phyloP scores from a whole-genome alignment of 768 basidiomycete species.

The Astraeus odoratus region DNA sequence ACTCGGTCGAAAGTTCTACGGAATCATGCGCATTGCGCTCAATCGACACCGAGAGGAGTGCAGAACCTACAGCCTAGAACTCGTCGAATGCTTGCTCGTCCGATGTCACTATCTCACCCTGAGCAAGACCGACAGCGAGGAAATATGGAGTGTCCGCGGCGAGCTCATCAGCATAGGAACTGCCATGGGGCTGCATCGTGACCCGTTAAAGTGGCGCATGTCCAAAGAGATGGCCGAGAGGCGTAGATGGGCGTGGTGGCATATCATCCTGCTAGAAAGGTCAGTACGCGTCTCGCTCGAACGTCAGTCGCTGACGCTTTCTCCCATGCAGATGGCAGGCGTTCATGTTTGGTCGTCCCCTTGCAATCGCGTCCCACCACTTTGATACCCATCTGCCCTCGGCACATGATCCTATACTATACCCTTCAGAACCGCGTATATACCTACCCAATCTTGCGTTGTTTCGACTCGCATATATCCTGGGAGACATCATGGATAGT shows the following conservation, averaged over 20 bases:
- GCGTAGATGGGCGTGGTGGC: constrained; percentile 88
- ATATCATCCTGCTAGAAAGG: constrained; percentile 76
- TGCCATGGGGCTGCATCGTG: constrained; percentile 82
- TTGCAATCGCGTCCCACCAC: constrained; percentile 71
- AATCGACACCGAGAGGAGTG: constrained; percentile 55
- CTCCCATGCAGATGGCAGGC: constrained; percentile 64
- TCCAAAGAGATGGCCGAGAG: constrained; percentile 64
- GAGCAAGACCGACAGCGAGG: constrained; percentile 70
- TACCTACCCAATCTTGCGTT: constrained; percentile 72
- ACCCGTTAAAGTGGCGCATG: constrained; percentile 76
- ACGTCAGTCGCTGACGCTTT: constrained; percentile 4
- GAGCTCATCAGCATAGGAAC: constrained; percentile 69
- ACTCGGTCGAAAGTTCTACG: constrained; percentile 59
- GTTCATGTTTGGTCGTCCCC: constrained; percentile 78
- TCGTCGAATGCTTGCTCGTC: constrained; percentile 68
- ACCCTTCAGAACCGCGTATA: constrained; percentile 53
- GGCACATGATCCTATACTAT: constrained; percentile 39
- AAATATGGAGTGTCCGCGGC: constrained; percentile 71
- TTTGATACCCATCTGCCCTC: constrained; percentile 78
- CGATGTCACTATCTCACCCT: constrained; percentile 68
- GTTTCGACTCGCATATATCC: constrained; percentile 68
- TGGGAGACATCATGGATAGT: constrained; percentile 82
- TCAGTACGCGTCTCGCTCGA: constrained; percentile 24
- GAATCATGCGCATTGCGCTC: constrained; percentile 57
- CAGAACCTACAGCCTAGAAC: constrained; percentile 58